These are phyloP conservation scores for Metarhizium anisopliae DNA, from an alignment of 2,329 filamentous ascomycete species.

Conservation along the genomic window DNA sequence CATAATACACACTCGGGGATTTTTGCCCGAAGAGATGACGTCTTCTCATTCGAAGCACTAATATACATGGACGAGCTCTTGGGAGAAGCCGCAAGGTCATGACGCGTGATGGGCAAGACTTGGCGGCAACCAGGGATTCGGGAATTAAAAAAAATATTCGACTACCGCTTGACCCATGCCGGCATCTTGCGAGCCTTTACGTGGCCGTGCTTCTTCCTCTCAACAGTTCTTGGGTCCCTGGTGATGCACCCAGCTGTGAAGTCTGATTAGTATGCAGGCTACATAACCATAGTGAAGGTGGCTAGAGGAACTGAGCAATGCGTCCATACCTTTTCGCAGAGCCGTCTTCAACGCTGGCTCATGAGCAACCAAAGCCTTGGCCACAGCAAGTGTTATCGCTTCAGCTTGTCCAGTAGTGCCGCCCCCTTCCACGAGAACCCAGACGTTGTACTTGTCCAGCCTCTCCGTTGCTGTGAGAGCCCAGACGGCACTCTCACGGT, in stretches of 20 bases:
- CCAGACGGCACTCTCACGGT: slow-evolving; percentile 92
- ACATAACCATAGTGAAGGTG: not conserved
- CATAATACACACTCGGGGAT: slow-evolving; percentile 2
- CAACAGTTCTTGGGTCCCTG: slow-evolving; percentile 81
- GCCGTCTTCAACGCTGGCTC: slow-evolving; percentile 86
- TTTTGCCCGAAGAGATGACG: not conserved
- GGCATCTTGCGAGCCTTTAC: slow-evolving; percentile 98
- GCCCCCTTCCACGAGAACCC: slow-evolving; percentile 74
- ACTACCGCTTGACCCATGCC: slow-evolving; percentile 83
- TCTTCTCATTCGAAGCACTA: not conserved
- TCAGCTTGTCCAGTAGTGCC: slow-evolving; percentile 94
- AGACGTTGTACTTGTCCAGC: slow-evolving; percentile 95
- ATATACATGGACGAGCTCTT: not conserved
- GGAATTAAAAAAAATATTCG: not conserved
- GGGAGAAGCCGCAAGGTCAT: not conserved
- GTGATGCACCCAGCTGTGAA: slow-evolving; percentile 79
- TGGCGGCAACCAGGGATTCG: not conserved
- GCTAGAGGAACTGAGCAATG: not conserved
- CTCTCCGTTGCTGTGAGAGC: slow-evolving; percentile 73
- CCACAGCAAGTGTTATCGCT: slow-evolving; percentile 81
- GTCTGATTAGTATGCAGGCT: slow-evolving; percentile 4
- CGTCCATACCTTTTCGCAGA: slow-evolving; percentile 71
- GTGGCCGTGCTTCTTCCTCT: slow-evolving; percentile 96
- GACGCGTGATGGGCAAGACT: not conserved
- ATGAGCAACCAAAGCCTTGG: slow-evolving; percentile 79